These are phyloP conservation scores for Epicoccum sorghinum DNA, from an alignment of 2,329 filamentous ascomycete species.

Conservation along the genomic window DNA sequence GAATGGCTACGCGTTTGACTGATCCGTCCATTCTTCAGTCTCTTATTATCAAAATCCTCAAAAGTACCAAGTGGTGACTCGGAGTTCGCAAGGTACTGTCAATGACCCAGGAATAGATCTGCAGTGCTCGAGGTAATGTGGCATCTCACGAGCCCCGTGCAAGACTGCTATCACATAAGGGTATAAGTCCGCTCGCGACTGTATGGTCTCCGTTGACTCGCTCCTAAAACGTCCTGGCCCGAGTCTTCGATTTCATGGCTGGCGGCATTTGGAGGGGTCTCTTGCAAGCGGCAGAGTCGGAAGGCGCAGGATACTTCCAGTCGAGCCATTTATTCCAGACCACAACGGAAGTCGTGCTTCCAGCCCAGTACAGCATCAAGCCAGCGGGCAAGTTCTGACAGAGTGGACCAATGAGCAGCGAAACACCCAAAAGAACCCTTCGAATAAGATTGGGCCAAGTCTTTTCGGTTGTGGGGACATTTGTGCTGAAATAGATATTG, in stretches of 20 bases:
- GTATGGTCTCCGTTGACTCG: not conserved
- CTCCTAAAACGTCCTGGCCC: not conserved
- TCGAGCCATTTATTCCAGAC: slow-evolving; percentile 44
- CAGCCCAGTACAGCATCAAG: slow-evolving; percentile 51
- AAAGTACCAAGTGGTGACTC: too few species aligned
- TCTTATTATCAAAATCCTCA: too few species aligned
- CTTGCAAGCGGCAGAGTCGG: slow-evolving; percentile 32
- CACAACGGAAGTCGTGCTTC: slow-evolving; percentile 43
- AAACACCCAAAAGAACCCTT: slow-evolving; percentile 34
- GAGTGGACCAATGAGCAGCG: slow-evolving; percentile 40
- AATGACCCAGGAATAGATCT: too few species aligned
- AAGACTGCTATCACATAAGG: too few species aligned
- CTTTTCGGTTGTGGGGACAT: slow-evolving; percentile 20
- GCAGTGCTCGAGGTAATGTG: too few species aligned
- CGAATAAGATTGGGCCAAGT: slow-evolving; percentile 29
- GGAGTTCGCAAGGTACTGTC: too few species aligned
- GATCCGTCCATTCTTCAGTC: too few species aligned
- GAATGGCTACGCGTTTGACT: too few species aligned
- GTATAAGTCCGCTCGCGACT: too few species aligned
- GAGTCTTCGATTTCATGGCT: slow-evolving; percentile 2
- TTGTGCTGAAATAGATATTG: slow-evolving; percentile 50
- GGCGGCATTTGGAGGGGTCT: slow-evolving; percentile 36
- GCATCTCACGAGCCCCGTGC: too few species aligned
- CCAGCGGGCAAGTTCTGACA: slow-evolving; percentile 48
- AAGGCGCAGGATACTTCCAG: slow-evolving; percentile 35